phyloP scores from a whole-genome alignment of 352 stramenopile genomes.

The Phytopythium sindhum region DNA sequence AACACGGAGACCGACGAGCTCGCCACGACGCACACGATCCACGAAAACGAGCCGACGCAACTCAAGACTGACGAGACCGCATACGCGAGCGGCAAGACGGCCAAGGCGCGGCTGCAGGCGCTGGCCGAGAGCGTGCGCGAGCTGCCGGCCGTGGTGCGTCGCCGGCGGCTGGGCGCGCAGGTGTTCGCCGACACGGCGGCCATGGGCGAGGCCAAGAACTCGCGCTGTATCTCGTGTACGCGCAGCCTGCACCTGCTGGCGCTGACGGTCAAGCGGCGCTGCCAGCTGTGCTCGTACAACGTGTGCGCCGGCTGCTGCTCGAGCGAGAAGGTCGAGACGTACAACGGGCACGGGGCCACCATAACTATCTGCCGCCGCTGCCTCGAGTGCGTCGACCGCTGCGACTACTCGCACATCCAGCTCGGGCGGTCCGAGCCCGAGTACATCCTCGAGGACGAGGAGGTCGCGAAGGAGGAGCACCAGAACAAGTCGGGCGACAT shows the following conservation, averaged over 20 bases:
- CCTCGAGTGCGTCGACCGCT: slow-evolving; percentile 38
- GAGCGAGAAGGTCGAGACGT: slow-evolving; percentile 37
- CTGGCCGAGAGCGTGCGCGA: slow-evolving; percentile 24
- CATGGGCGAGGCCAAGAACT: slow-evolving; percentile 23
- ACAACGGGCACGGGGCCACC: slow-evolving; percentile 22
- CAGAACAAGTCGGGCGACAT: slow-evolving; percentile 4
- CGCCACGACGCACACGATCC: slow-evolving; percentile 27
- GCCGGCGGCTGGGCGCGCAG: slow-evolving; percentile 31
- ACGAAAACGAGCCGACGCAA: slow-evolving; percentile 6
- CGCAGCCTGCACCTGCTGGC: slow-evolving; percentile 31
- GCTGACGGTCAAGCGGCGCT: slow-evolving; percentile 23
- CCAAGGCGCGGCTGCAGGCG: slow-evolving; percentile 14
- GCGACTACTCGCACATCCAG: slow-evolving; percentile 34
- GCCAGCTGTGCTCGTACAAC: slow-evolving; percentile 43
- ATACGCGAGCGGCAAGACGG: slow-evolving; percentile 24
- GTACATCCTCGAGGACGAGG: slow-evolving; percentile 24
- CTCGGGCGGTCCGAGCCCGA: slow-evolving; percentile 12
- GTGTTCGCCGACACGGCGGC: slow-evolving; percentile 18
- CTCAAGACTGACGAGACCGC: neutral
- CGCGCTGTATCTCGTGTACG: slow-evolving; percentile 42
- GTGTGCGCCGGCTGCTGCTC: slow-evolving; percentile 42
- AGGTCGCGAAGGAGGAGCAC: neutral
- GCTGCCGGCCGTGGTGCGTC: slow-evolving; percentile 29
- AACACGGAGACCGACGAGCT: slow-evolving; percentile 13
- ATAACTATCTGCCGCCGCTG: slow-evolving; percentile 41